phyloP scores from a whole-genome alignment of 176 grass and related monocot species.

The Musa itinerans region DNA sequence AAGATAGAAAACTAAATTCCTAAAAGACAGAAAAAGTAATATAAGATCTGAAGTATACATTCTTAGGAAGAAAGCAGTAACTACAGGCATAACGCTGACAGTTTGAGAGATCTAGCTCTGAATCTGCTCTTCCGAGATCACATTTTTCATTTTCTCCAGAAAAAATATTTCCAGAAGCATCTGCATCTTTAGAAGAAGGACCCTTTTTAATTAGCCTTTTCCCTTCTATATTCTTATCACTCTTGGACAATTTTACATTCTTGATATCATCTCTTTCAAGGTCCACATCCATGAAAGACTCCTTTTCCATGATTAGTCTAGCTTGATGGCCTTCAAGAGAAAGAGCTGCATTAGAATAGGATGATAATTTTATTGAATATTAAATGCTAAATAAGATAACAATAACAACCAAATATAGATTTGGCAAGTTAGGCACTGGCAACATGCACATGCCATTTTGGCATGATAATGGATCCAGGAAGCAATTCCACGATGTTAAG shows the following conservation, averaged over 20 bases:
- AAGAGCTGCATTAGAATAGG: background rate
- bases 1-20: conserved; percentile 10
- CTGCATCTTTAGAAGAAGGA: conserved; percentile 39
- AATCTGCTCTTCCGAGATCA: conserved; percentile 56
- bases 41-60: conserved; percentile 37
- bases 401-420: background rate
- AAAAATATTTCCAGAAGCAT: conserved; percentile 3
- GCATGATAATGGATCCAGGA: too few relatives aligned
- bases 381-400: background rate
- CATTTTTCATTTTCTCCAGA: conserved; percentile 55
- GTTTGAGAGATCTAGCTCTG: conserved; percentile 80
- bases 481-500: too few relatives aligned
- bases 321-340: background rate
- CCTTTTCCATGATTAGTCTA: background rate
- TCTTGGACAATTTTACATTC: conserved; percentile 20
- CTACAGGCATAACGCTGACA: conserved; percentile 68
- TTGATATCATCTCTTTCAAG: background rate
- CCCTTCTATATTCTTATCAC: conserved; percentile 48
- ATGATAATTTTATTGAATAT: background rate
- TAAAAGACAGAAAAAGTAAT: background rate
- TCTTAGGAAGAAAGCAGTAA: conserved; percentile 87
- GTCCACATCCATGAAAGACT: background rate
- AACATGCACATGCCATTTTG: too few relatives aligned
- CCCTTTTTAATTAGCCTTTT: conserved; percentile 42
- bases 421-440: background rate